These are phyloP conservation scores for Aquanectria penicillioides DNA, from an alignment of 2,329 filamentous ascomycete genomes.

Conservation along the genomic window DNA sequence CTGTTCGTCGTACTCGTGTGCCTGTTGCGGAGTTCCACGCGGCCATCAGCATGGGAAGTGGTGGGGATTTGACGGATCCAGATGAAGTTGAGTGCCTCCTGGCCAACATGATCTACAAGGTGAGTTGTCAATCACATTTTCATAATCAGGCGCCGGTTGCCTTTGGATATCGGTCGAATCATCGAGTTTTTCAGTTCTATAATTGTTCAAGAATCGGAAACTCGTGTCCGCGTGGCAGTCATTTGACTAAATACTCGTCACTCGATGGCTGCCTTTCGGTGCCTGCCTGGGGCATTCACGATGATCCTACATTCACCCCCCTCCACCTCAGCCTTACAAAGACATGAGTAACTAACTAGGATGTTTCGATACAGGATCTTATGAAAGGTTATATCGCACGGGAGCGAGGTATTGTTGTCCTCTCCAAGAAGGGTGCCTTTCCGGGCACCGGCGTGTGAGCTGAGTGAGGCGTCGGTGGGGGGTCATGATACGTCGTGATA, in stretches of 20 bases:
- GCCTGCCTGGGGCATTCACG: constrained; percentile 36
- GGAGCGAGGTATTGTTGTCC: constrained; percentile 87
- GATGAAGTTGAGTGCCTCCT: constrained; percentile 97
- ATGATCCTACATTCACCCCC: constrained; percentile 28
- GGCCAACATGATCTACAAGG: constrained; percentile 99
- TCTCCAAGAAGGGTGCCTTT: constrained; percentile 94
- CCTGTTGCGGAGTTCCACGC: constrained; percentile 86
- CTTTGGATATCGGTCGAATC: constrained; percentile 4
- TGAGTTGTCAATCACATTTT: constrained; percentile 51
- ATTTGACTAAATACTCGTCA: constrained; percentile 42
- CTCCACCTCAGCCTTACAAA: constrained; percentile 35
- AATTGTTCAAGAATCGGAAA: constrained; percentile 5
- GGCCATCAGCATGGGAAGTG: constrained; percentile 79
- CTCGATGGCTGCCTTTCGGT: constrained; percentile 32
- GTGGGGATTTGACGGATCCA: constrained; percentile 74
- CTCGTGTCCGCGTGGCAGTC: constrained; percentile 29
- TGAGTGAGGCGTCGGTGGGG: constrained; percentile 4
- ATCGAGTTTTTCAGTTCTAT: background rate
- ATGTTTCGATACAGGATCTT: constrained; percentile 68
- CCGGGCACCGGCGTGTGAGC: constrained; percentile 81
- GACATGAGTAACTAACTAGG: constrained; percentile 47
- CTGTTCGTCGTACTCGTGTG: constrained; percentile 78
- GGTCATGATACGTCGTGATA: constrained; percentile 14
- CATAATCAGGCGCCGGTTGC: constrained; percentile 18
- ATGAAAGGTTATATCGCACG: constrained; percentile 99